Conservation (phyloP, 2,329 filamentous ascomycete genomes). For the Thelonectria discophora region DNA sequence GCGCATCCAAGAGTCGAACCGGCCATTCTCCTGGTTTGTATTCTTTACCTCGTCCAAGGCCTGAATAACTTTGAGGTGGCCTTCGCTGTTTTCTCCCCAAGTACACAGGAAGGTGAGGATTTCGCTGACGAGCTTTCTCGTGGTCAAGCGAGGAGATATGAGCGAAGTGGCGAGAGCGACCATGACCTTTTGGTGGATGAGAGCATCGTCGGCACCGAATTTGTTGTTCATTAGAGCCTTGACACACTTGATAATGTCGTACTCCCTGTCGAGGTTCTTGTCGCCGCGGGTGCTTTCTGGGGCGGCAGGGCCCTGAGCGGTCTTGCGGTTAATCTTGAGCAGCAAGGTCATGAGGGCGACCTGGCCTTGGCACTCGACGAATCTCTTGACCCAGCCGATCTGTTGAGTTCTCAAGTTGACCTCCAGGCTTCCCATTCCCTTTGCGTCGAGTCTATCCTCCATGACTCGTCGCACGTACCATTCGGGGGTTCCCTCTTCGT, state of each 20-base stretch:
- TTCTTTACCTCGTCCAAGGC: slow-evolving; percentile 91
- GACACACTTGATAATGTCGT: slow-evolving; percentile 96
- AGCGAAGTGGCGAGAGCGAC: slow-evolving; percentile 87
- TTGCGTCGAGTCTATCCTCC: slow-evolving; percentile 92
- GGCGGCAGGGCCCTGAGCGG: slow-evolving; percentile 72
- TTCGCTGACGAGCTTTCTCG: slow-evolving; percentile 93
- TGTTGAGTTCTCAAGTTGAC: slow-evolving; percentile 96
- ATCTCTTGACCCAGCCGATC: slow-evolving; percentile 96
- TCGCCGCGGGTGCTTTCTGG: slow-evolving; percentile 68
- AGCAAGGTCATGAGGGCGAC: slow-evolving; percentile 94
- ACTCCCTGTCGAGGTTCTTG: slow-evolving; percentile 88
- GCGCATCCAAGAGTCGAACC: slow-evolving; percentile 98
- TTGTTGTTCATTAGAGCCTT: slow-evolving; percentile 99
- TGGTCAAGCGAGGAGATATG: slow-evolving; percentile 88
- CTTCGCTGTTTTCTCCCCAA: slow-evolving; percentile 84
- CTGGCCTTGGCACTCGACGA: slow-evolving; percentile 97
- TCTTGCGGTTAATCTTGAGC: slow-evolving; percentile 90
- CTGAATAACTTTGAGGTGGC: slow-evolving; percentile 92
- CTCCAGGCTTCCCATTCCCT: slow-evolving; percentile 90
- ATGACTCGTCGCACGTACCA: slow-evolving; percentile 98
- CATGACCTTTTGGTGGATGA: slow-evolving; percentile 89
- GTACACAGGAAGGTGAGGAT: slow-evolving; percentile 96
- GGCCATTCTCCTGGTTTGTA: slow-evolving; percentile 88
- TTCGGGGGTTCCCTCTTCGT: slow-evolving; percentile 95
- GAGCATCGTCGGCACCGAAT: slow-evolving; percentile 94